Evolutionary conservation across 371 early-diverging fungal species (phyloP).

Genomic region (Rhizopus delemar): DNA sequence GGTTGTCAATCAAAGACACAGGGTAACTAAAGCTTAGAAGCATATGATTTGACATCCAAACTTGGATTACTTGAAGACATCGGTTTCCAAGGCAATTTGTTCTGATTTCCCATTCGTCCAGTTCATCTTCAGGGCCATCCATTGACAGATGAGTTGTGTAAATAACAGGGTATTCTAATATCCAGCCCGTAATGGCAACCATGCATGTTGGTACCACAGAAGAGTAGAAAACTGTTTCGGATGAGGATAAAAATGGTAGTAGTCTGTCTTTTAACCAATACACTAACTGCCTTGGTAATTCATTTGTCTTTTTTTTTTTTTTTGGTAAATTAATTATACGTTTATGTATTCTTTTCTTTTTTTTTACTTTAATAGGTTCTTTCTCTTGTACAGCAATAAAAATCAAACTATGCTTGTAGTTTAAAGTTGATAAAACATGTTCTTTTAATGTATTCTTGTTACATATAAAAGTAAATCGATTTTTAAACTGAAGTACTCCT

Average conservation of each 20-base stretch:
- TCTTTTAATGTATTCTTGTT: conserved; percentile 26
- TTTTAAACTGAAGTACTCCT: conserved; percentile 38
- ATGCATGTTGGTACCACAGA: conserved; percentile 39
- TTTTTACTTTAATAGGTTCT: conserved; percentile 20
- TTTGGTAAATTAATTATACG: neutral
- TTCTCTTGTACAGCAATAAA: conserved; percentile 26
- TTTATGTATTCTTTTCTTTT: neutral
- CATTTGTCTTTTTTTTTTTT: neutral
- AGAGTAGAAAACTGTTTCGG: conserved; percentile 7
- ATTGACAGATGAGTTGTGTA: conserved; percentile 32
- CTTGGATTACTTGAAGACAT: conserved; percentile 24
- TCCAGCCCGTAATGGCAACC: conserved; percentile 50
- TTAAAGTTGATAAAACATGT: conserved; percentile 22
- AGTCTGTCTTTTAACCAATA: conserved; percentile 26
- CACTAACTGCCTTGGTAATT: conserved; percentile 23
- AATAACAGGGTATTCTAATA: conserved; percentile 49
- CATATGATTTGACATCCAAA: conserved; percentile 21
- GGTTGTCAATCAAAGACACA: neutral
- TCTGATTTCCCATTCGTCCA: conserved; percentile 41
- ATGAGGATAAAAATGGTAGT: conserved; percentile 17
- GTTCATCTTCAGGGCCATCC: conserved; percentile 27
- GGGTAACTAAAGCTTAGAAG: conserved; percentile 44
- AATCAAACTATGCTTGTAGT: conserved; percentile 7
- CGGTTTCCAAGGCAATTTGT: conserved; percentile 40
- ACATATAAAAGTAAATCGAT: conserved; percentile 48